phyloP scores from a whole-genome alignment of 2,329 filamentous ascomycete species.

The Cladophialophora carrionii region DNA sequence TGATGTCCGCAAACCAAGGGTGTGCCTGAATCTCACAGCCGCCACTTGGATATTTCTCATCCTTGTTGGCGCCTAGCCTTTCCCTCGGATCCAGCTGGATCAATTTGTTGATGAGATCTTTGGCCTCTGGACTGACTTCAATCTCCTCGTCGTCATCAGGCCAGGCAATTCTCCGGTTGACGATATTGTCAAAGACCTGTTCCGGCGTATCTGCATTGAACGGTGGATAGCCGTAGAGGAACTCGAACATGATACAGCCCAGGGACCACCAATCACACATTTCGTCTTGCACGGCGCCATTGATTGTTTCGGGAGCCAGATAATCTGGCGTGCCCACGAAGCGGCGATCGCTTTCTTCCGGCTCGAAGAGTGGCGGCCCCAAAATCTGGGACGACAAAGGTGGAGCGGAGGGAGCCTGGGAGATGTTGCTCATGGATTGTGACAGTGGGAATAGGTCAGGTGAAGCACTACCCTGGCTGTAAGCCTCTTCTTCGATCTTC shows the following conservation, averaged over 20 bases:
- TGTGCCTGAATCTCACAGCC: slow-evolving; percentile 90
- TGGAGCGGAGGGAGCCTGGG: slow-evolving; percentile 40
- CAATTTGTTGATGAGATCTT: slow-evolving; percentile 90
- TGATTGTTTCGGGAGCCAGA: slow-evolving; percentile 93
- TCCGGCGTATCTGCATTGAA: slow-evolving; percentile 91
- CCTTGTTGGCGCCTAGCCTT: slow-evolving; percentile 80
- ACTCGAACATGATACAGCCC: slow-evolving; percentile 98
- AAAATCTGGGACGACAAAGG: slow-evolving; percentile 69
- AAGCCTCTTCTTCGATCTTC: slow-evolving; percentile 73
- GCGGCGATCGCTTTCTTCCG: slow-evolving; percentile 85
- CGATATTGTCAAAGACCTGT: slow-evolving; percentile 94
- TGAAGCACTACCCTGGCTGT: slow-evolving; percentile 71
- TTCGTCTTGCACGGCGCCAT: slow-evolving; percentile 91
- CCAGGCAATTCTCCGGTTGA: slow-evolving; percentile 88
- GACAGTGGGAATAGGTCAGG: slow-evolving; percentile 75
- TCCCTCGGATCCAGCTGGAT: slow-evolving; percentile 81
- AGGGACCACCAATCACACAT: slow-evolving; percentile 99
- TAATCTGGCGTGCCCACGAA: slow-evolving; percentile 98
- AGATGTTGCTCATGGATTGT: slow-evolving; percentile 57
- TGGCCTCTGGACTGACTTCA: slow-evolving; percentile 77
- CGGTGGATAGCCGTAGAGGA: slow-evolving; percentile 87
- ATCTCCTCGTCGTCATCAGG: slow-evolving; percentile 80
- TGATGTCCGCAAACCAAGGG: slow-evolving; percentile 82
- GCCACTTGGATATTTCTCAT: slow-evolving; percentile 79
- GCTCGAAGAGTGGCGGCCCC: slow-evolving; percentile 92